phyloP scores from a whole-genome alignment of 805 yeast genomes.

The Wickerhamomyces ciferrii region DNA sequence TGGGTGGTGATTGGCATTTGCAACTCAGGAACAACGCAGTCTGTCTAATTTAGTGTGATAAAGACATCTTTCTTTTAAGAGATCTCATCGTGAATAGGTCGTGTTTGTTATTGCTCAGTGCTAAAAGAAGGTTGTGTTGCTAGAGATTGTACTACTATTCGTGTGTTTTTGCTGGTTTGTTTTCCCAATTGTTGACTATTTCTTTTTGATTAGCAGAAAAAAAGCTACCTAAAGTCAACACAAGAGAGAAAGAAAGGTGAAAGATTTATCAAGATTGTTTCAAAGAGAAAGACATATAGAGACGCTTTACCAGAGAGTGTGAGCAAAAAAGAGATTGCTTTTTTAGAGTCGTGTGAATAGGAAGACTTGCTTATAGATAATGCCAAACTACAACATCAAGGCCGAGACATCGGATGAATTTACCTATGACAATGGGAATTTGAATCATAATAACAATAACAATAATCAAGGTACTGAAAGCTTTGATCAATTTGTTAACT shows the following conservation, averaged over 20 bases:
- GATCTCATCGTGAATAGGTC: no score
- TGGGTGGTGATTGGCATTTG: background rate
- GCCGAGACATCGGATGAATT: background rate
- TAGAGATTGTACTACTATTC: background rate
- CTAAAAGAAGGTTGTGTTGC: no score
- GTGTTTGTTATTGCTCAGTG: no score
- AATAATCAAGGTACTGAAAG: background rate
- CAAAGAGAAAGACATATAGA: no score
- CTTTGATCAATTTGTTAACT: constrained; percentile 15
- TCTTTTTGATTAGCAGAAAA: background rate
- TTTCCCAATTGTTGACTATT: background rate
- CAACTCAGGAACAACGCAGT: no score
- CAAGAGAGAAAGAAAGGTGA: background rate
- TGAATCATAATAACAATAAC: background rate
- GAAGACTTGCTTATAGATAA: no score
- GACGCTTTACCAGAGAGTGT: no score
- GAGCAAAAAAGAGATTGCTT: no score
- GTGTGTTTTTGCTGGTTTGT: background rate
- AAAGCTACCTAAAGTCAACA: background rate
- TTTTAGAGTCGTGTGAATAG: no score
- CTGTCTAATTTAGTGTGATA: no score
- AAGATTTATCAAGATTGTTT: no score
- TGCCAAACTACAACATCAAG: background rate
- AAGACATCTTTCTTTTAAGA: no score
- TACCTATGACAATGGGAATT: background rate